These are phyloP conservation scores for Suillus subaureus DNA, from an alignment of 768 basidiomycete genomes.

Conservation along the genomic window DNA sequence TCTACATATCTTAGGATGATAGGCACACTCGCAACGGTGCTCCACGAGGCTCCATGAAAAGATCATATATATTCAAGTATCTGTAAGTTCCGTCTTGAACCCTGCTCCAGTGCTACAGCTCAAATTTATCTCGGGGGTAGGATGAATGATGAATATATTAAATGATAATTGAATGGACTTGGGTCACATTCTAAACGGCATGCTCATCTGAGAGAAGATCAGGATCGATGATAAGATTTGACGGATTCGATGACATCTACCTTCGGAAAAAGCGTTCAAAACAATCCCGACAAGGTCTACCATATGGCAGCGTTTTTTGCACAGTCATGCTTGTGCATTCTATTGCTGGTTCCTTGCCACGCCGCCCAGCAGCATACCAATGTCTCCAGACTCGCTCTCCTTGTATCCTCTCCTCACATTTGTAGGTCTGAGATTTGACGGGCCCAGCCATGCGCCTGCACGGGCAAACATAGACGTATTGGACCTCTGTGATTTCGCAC, in stretches of 20 bases:
- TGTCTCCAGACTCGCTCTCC: neutral
- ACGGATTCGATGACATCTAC: neutral
- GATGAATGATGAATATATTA: neutral
- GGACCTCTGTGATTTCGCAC: conserved; percentile 2
- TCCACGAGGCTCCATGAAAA: neutral
- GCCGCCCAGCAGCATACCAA: neutral
- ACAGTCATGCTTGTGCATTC: neutral
- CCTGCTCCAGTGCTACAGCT: neutral
- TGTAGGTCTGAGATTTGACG: neutral
- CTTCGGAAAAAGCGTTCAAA: neutral
- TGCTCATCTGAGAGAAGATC: neutral
- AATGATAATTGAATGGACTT: neutral
- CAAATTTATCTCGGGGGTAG: neutral
- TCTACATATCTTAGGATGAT: conserved; percentile 43
- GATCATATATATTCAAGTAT: neutral
- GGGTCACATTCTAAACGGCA: neutral
- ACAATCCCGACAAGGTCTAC: neutral
- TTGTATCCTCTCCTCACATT: neutral
- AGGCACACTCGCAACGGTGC: conserved; percentile 28
- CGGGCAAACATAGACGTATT: neutral
- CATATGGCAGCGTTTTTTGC: neutral
- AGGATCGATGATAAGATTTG: neutral
- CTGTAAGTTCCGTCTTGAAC: neutral
- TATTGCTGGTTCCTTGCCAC: neutral
- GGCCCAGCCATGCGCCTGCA: neutral